Evolutionary conservation across 2,329 filamentous ascomycete species (phyloP).

Genomic region (Pseudopyrenochaeta lycopersici): DNA sequence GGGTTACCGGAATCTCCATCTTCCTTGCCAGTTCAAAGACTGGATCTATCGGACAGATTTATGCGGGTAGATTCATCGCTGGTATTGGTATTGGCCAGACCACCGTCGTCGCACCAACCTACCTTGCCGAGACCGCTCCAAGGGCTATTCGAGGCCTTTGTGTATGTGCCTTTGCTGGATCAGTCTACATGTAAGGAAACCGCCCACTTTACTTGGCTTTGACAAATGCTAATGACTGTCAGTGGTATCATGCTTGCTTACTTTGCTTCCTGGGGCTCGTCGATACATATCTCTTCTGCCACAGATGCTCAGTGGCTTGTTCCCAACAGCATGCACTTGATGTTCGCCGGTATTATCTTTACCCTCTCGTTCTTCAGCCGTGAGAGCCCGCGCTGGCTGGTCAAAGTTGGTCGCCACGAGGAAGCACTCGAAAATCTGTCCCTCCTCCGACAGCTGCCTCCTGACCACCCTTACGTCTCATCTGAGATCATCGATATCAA

Average conservation of each 20-base stretch:
- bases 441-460: slow-evolving; percentile 66
- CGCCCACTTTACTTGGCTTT: background rate
- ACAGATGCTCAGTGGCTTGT: slow-evolving; percentile 64
- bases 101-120: slow-evolving; percentile 73
- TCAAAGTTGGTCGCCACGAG: slow-evolving; percentile 70
- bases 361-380: slow-evolving; percentile 72
- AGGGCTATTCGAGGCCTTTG: slow-evolving; percentile 76
- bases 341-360: slow-evolving; percentile 78
- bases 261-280: slow-evolving; percentile 70
- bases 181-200: slow-evolving; percentile 68
- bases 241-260: slow-evolving; percentile 79
- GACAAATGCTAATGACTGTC: slow-evolving; percentile 1
- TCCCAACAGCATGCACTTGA: slow-evolving; percentile 78
- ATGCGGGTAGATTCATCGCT: slow-evolving; percentile 72
- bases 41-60: slow-evolving; percentile 60
- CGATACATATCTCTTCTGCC: slow-evolving; percentile 59
- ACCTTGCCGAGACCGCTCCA: slow-evolving; percentile 77
- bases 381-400: slow-evolving; percentile 75
- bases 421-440: slow-evolving; percentile 66
- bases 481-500: slow-evolving; percentile 72
- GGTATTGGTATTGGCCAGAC: slow-evolving; percentile 73
- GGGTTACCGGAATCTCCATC: slow-evolving; percentile 53
- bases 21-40: slow-evolving; percentile 48
- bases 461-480: slow-evolving; percentile 68
- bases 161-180: slow-evolving; percentile 73